Conservation (phyloP, 2,329 filamentous ascomycete species). For the Talaromyces piceae region DNA sequence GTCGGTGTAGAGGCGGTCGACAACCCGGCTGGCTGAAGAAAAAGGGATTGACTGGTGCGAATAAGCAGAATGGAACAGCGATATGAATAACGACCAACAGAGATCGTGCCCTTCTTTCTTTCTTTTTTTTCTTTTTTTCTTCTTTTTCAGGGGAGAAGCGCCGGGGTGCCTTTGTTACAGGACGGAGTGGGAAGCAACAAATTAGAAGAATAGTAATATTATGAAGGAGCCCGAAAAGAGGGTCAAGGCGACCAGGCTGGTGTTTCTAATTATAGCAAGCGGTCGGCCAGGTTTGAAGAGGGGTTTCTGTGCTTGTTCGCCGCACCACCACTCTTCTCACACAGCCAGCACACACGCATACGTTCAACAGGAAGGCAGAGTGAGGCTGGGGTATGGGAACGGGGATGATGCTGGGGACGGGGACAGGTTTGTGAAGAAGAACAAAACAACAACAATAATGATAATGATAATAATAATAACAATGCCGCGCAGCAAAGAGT, state of each 20-base stretch:
- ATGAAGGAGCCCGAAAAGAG: neutral
- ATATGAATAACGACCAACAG: too few relatives aligned
- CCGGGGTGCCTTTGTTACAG: neutral
- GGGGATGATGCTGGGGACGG: neutral
- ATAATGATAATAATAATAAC: neutral
- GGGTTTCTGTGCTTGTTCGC: neutral
- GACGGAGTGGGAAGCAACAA: neutral
- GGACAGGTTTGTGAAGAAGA: neutral
- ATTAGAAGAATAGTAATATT: too few relatives aligned
- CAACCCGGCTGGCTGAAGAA: neutral
- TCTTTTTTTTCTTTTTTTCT: too few relatives aligned
- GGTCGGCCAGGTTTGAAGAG: constrained; percentile 5
- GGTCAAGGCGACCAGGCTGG: constrained; percentile 1
- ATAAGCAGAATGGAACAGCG: neutral
- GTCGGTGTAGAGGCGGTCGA: neutral
- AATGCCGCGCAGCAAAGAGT: neutral
- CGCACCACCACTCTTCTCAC: neutral
- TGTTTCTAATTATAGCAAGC: constrained; percentile 13
- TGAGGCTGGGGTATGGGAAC: neutral
- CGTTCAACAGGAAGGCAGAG: neutral
- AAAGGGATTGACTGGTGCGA: neutral
- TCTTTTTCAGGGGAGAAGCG: neutral
- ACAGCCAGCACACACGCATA: too few relatives aligned
- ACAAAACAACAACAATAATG: neutral
- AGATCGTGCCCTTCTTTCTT: too few relatives aligned